Conservation (phyloP, 2,329 filamentous ascomycete species). For the Coniella lustricola region DNA sequence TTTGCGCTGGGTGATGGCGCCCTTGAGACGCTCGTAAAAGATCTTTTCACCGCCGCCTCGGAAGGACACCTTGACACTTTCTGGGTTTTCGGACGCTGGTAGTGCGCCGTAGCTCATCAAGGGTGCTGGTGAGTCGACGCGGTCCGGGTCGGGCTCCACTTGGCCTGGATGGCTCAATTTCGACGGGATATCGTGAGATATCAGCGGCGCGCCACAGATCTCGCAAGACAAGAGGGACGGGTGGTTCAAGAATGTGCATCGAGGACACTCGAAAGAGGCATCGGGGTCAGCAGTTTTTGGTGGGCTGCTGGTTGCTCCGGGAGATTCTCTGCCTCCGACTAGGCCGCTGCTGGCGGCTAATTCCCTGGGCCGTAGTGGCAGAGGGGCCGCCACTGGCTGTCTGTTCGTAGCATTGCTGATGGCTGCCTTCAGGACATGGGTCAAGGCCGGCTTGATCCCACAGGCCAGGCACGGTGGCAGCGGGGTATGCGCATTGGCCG, state of each 20-base stretch:
- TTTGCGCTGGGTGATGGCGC: slow-evolving; percentile 83
- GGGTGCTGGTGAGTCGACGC: slow-evolving; percentile 74
- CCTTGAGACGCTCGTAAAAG: slow-evolving; percentile 83
- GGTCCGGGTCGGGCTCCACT: slow-evolving; percentile 21
- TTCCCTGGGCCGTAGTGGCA: slow-evolving; percentile 25
- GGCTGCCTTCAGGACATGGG: slow-evolving; percentile 77
- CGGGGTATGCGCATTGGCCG: slow-evolving; percentile 70
- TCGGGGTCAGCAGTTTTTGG: slow-evolving; percentile 24
- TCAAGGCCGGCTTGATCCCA: slow-evolving; percentile 82
- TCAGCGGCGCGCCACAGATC: slow-evolving; percentile 76
- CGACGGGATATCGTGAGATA: slow-evolving; percentile 43
- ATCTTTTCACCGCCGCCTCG: slow-evolving; percentile 81
- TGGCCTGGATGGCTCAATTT: slow-evolving; percentile 32
- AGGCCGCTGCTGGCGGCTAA: slow-evolving; percentile 10
- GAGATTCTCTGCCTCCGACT: slow-evolving; percentile 14
- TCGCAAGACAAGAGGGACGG: slow-evolving; percentile 81
- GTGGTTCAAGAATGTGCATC: slow-evolving; percentile 93
- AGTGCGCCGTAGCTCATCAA: slow-evolving; percentile 39
- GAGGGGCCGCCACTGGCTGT: slow-evolving; percentile 23
- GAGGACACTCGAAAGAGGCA: slow-evolving; percentile 60
- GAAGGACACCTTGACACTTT: slow-evolving; percentile 88
- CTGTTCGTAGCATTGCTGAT: slow-evolving; percentile 67
- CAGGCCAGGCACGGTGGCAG: slow-evolving; percentile 85
- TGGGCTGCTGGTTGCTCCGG: slow-evolving; percentile 5
- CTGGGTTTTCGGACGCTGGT: slow-evolving; percentile 48